Evolutionary conservation across 148 eudicot species (phyloP), one percentile per base, ranked within the genome.

Genomic region (Vaccinium darrowii): DNA sequence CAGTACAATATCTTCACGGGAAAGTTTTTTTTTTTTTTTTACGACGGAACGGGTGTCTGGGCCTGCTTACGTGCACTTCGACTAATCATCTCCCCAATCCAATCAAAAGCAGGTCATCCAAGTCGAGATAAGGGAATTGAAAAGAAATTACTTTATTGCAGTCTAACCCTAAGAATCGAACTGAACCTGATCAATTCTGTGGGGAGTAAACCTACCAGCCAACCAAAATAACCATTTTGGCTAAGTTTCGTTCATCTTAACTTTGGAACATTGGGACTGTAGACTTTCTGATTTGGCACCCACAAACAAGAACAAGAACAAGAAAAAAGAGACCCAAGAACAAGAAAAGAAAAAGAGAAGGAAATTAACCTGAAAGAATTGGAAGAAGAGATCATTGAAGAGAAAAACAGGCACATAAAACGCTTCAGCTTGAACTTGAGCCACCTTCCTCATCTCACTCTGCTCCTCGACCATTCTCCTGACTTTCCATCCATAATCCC

Each of bases 341-440:
- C 21, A 19, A 62, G 30, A n/a, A 19, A 13, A 39, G n/a, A 25
- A 36, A 18, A 19, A 19, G 14, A n/a, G 30, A 50, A 23, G 51
- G 21, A 79, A 47, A 4, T 5, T 14, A 84, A 91, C 98, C 95
- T 91, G 87, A 76, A 95, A 95, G 87, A 92, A 93, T 1, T 86
- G 83, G 83, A 92, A 93, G 89, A 95, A 93, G 30, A 90, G 33
- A 85, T 93, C 93, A 91, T 93, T 87, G 81, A 95, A 92, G 76
- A 95, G 78, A 51, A 87, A 49, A 76, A 89, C 83, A 43, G 97
- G 93, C 63, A 71, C 92, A 87, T 95, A 90, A 81, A 95, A 95
- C 23, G 98, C 94, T 81, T 92, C 88, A 81, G 97, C 95, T 89
- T 95, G 98, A 89, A 93, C 86, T 51, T 84, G 60, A 84, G 98